These are phyloP conservation scores for Neurospora crassa DNA, from an alignment of 2,329 filamentous ascomycete species.

Conservation along the genomic window DNA sequence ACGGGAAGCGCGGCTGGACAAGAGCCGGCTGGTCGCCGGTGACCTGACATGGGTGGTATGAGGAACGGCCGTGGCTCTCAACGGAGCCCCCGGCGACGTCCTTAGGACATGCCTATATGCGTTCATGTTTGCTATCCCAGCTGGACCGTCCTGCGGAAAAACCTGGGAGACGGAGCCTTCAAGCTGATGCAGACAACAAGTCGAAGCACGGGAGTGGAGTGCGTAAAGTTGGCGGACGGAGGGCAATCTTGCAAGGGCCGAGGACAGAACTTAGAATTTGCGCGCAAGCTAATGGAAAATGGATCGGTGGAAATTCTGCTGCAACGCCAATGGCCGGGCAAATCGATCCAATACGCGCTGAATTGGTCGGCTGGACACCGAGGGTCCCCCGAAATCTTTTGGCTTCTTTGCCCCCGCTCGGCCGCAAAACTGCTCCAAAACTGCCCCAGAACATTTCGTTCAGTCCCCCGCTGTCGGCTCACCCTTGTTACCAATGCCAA, in stretches of 20 bases:
- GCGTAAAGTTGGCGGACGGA: slow-evolving; percentile 2
- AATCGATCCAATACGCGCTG: not conserved
- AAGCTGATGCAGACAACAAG: not conserved
- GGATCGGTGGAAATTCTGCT: slow-evolving; percentile 6
- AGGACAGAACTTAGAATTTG: slow-evolving; percentile 9
- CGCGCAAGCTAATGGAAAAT: slow-evolving; percentile 1
- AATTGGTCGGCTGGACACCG: not conserved
- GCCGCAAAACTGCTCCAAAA: not conserved
- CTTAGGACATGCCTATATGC: slow-evolving; percentile 16
- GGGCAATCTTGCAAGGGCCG: not conserved
- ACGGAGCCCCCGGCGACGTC: slow-evolving; percentile 13
- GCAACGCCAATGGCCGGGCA: not conserved
- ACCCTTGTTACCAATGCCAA: not conserved
- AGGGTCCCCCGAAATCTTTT: not conserved
- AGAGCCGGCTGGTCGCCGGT: slow-evolving; percentile 11
- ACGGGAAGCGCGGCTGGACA: slow-evolving; percentile 14
- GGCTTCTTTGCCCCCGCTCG: not conserved
- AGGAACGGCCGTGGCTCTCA: slow-evolving; percentile 12
- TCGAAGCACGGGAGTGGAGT: not conserved
- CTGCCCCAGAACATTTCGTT: not conserved
- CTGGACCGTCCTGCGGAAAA: slow-evolving; percentile 5
- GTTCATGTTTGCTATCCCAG: slow-evolving; percentile 14
- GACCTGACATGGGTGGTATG: slow-evolving; percentile 9
- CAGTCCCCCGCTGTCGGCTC: not conserved
- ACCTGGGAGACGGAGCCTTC: slow-evolving; percentile 1